Evolutionary conservation across 176 grass and related monocot species (phyloP).

Genomic region (Aegilops longissima): DNA sequence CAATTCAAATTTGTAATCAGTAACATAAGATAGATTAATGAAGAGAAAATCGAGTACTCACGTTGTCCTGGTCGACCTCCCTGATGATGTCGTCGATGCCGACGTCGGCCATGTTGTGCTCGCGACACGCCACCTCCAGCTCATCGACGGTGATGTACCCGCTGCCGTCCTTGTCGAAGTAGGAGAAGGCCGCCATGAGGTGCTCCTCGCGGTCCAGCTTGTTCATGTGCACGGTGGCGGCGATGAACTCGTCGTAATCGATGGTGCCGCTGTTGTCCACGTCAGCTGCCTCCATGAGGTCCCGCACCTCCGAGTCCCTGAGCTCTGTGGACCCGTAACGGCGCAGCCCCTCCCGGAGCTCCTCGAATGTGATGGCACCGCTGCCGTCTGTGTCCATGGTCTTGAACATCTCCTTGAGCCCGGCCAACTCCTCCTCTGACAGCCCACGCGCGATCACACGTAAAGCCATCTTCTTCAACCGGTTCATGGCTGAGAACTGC

Average conservation of each 20-base stretch:
- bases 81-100: constrained; percentile 63
- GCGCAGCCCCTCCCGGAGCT: constrained; percentile 56
- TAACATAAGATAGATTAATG: too few relatives aligned
- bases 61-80: constrained; percentile 82
- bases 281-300: constrained; percentile 71
- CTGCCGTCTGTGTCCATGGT: constrained; percentile 64
- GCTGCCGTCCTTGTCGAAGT: constrained; percentile 90
- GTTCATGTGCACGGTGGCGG: constrained; percentile 68
- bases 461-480: constrained; percentile 68
- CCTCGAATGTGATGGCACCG: constrained; percentile 73
- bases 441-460: constrained; percentile 56
- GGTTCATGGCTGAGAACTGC: constrained; percentile 69
- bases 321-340: constrained; percentile 46
- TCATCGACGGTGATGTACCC: constrained; percentile 81
- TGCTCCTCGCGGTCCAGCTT: constrained; percentile 82
- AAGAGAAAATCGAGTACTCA: not conserved
- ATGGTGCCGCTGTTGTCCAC: constrained; percentile 64
- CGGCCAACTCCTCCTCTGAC: constrained; percentile 67
- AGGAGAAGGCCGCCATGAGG: constrained; percentile 55
- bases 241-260: constrained; percentile 79
- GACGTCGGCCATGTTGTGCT: constrained; percentile 71
- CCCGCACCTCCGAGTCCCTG: constrained; percentile 51
- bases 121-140: constrained; percentile 76
- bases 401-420: constrained; percentile 74
- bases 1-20: not conserved